phyloP scores from a whole-genome alignment of 176 grass and related monocot species.

The Aechmea fasciata region DNA sequence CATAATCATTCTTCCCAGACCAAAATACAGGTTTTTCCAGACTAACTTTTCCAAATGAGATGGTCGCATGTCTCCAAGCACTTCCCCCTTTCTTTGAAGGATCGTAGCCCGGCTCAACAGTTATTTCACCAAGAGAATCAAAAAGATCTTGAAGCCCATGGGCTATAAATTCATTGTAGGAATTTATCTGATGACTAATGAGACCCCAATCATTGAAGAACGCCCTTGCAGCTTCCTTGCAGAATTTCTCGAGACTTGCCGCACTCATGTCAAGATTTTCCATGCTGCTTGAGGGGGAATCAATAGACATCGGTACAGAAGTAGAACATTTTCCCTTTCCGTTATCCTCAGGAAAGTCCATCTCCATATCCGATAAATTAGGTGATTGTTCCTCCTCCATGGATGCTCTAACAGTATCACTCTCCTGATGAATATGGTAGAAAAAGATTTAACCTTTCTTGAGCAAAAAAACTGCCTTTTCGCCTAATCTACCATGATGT shows the following conservation, averaged over 20 bases:
- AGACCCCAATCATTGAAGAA: slow-evolving; percentile 75
- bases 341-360: slow-evolving; percentile 24
- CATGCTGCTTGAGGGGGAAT: not conserved
- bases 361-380: slow-evolving; percentile 19
- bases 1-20: slow-evolving; percentile 35
- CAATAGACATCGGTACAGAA: slow-evolving; percentile 29
- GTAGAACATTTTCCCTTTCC: slow-evolving; percentile 4
- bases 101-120: slow-evolving; percentile 71
- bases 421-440: slow-evolving; percentile 13
- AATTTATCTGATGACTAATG: slow-evolving; percentile 81
- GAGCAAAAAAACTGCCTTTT: not conserved
- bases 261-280: slow-evolving; percentile 33
- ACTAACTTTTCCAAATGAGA: slow-evolving; percentile 68
- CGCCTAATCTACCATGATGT: no score
- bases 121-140: slow-evolving; percentile 62
- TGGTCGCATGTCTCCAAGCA: slow-evolving; percentile 60
- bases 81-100: slow-evolving; percentile 64
- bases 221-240: slow-evolving; percentile 56
- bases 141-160: slow-evolving; percentile 84
- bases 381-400: slow-evolving; percentile 17
- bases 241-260: slow-evolving; percentile 68
- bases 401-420: slow-evolving; percentile 23
- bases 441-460: not conserved
- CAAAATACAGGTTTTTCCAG: slow-evolving; percentile 55
- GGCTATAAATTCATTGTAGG: slow-evolving; percentile 65